Percentiles rank a stretch among this genome's conserved stretches.
Evolutionary conservation across 1,284 basidiomycete genomes (phyloP).

Genomic region (Polyporus tsugae): DNA sequence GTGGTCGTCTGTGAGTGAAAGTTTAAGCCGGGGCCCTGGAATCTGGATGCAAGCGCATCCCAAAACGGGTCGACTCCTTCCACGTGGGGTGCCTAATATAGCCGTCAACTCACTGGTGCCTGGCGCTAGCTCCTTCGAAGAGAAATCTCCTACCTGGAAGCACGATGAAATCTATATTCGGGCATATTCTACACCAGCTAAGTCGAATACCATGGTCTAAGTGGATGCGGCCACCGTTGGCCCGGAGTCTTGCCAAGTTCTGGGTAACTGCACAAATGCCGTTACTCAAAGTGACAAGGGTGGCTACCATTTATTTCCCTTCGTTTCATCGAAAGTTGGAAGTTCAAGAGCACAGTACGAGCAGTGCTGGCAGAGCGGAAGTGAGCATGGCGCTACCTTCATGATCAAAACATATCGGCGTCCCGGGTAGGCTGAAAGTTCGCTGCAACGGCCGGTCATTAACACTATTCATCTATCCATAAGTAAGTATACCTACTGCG

Average conservation of each 20-base stretch:
- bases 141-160: not conserved
- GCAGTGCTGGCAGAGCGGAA: not conserved
- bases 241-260: not conserved
- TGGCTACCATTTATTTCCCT: constrained; percentile 3
- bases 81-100: constrained; percentile 20
- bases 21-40: constrained; percentile 2
- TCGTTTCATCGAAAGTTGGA: not conserved
- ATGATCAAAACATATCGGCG: not conserved
- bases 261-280: not conserved
- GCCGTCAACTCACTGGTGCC: not conserved
- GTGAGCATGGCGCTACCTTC: not conserved
- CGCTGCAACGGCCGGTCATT: not conserved
- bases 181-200: constrained; percentile 1
- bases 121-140: not conserved
- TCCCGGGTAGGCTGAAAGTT: not conserved
- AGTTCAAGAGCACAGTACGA: not conserved
- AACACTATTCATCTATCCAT: not conserved
- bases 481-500: not conserved
- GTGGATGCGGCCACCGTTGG: not conserved
- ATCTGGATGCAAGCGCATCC: constrained; percentile 11
- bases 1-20: constrained; percentile 12
- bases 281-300: not conserved
- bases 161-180: not conserved
- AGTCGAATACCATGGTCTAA: not conserved
- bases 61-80: constrained; percentile 11